phyloP scores from a whole-genome alignment of 2,329 filamentous ascomycete genomes.

The Nemania serpens region DNA sequence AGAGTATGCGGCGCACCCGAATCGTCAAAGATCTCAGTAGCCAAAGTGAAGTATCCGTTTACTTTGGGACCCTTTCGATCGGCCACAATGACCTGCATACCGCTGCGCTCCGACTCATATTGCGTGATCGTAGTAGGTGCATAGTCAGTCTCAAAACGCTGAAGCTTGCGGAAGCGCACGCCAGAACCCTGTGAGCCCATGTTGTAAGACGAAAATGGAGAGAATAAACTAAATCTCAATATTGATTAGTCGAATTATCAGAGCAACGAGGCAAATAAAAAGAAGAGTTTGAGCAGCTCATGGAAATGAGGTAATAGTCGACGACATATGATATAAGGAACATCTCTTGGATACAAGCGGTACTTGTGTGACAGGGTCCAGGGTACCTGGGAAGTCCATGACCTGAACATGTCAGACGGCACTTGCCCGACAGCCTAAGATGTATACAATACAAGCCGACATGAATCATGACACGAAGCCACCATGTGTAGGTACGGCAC shows the following conservation, averaged over 20 bases:
- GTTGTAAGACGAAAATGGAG: slow-evolving; percentile 39
- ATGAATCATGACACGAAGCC: slow-evolving; percentile 1
- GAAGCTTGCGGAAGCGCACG: slow-evolving; percentile 77
- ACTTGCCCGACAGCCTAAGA: slow-evolving; percentile 22
- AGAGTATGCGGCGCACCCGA: slow-evolving; percentile 88
- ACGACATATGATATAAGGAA: not conserved
- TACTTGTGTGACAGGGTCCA: slow-evolving; percentile 21
- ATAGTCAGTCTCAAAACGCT: slow-evolving; percentile 88
- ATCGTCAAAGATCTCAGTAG: slow-evolving; percentile 97
- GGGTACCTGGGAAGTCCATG: slow-evolving; percentile 17
- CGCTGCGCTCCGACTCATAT: slow-evolving; percentile 93
- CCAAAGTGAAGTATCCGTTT: slow-evolving; percentile 90
- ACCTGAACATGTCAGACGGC: slow-evolving; percentile 30
- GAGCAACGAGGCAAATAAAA: not conserved
- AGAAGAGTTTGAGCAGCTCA: not conserved
- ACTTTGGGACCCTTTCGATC: slow-evolving; percentile 94
- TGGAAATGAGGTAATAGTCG: not conserved
- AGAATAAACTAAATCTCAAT: slow-evolving; percentile 9
- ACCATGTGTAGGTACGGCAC: not conserved
- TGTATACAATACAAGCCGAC: not conserved
- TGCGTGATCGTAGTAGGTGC: slow-evolving; percentile 86
- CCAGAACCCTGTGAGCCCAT: slow-evolving; percentile 60
- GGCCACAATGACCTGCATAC: slow-evolving; percentile 91
- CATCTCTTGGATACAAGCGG: not conserved
- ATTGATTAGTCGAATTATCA: slow-evolving; percentile 2